Evolutionary conservation across 2,329 filamentous ascomycete genomes (phyloP), one percentile per base, ranked within the genome.

Genomic region (Scleromitrula shiraiana): DNA sequence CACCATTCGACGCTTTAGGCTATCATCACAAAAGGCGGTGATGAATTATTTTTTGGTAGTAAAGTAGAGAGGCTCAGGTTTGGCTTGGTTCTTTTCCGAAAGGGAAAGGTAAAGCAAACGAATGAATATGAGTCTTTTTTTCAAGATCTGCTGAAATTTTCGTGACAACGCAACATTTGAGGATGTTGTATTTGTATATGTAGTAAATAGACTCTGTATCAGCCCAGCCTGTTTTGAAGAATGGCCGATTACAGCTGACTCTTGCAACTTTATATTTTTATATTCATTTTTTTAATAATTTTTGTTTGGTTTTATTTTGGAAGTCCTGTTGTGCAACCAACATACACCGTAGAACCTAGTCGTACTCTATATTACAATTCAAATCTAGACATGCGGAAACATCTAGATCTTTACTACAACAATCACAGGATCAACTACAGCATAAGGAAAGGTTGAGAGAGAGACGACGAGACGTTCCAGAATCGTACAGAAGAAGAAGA

Each of bases 311-410:
- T n/a, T n/a, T n/a, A n/a, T n/a, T n/a, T n/a, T n/a, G n/a, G n/a
- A n/a, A n/a, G n/a, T n/a, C n/a, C 46, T 49, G 46, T 17, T 10
- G 41, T 49, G 40, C 41, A 45, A 49, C n/a, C n/a, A n/a, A n/a
- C n/a, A n/a, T n/a, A n/a, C 41, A 8, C 29, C 12, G 32, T 44
- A 41, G 24, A 41, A 12, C 40, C 32, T 20, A 39, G 24, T 24
- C 15, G 15, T 22, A 32, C 22, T 38, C n/a, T n/a, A n/a, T n/a
- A n/a, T n/a, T n/a, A n/a, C n/a, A n/a, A n/a, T 32, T 19, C 30
- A 35, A 5, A 22, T 35, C 26, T 23, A 35, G 39, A 36, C 22
- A 36, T 47, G 45, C 45, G 22, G 22, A 41, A 41, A 47, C 29
- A 47, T 47, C 17, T 6, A 26, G 20, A 47, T 35, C 23, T 26